Base-by-base conservation (phyloP, 179 eudicot genomes). In the Beta corolliflora region DNA sequence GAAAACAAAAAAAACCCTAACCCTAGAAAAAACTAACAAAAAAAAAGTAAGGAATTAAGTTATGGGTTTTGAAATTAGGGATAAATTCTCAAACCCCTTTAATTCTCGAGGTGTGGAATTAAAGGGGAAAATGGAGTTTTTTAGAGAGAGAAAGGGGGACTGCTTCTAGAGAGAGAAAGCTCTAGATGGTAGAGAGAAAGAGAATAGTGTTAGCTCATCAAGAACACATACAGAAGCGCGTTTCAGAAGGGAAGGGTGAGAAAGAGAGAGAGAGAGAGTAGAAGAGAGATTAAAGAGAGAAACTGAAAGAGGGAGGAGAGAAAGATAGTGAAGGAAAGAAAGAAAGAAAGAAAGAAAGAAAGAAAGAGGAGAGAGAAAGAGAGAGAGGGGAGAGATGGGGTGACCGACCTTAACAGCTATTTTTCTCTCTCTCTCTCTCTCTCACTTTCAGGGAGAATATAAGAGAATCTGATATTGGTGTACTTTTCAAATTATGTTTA, bases 151-250 rank as follows among this genome's bases (percentile, higher is more conserved):
- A 71, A 9, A 70, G 50, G 36, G 25, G 16, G 41, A 45, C 46
- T 71, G n/a, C 7, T 64, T 73, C 73, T 80, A 78, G 81, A 79
- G 68, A 78, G 78, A 73, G 81, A 64, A 36, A 73, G 70, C 52
- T 50, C 31, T 7, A 46, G 52, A 48, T 2, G 60, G 46, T 3
- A 55, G 41, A 21, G 14, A 81, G 46, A 67, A 56, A 45, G 36
- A 78, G 53, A 80, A 77, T 52, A 23, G 81, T 76, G 86, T 77
- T 84, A 84, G 86, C 81, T 81, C 64, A 80, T 80, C 81, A 77
- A 54, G 60, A 48, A 11, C 11, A 23, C 59, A 13, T 48, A 25
- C 45, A 23, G 60, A 79, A 71, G 25, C 70, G 81, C 85, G 78
- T 78, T 72, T 63, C 65, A 9, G 19, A 79, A 45, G 77, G 10